These are phyloP conservation scores for Cyberlindnera subsufficiens DNA, from an alignment of 805 yeast species.

Conservation along the genomic window DNA sequence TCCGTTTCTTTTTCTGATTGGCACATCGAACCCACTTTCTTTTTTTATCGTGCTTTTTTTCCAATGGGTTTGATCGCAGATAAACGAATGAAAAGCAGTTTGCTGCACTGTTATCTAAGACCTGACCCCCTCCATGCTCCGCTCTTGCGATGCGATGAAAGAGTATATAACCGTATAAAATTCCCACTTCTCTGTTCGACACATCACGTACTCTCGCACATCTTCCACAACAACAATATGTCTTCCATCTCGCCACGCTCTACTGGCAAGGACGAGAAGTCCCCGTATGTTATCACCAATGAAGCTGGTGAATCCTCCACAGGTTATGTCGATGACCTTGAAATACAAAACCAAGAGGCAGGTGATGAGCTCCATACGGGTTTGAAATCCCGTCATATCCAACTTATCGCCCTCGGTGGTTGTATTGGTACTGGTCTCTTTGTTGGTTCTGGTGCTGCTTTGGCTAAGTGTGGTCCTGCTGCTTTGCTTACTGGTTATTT, in stretches of 20 bases:
- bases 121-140: no score
- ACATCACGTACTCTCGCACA: no score
- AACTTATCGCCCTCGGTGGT: constrained; percentile 81
- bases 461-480: constrained; percentile 70
- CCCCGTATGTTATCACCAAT: constrained; percentile 6
- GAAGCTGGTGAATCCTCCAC: constrained; percentile 20
- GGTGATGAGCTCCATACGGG: constrained; percentile 20
- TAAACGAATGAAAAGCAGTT: no score
- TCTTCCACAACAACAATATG: not conserved
- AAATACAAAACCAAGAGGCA: constrained; percentile 5
- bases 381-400: constrained; percentile 62
- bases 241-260: constrained; percentile 1
- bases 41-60: no score
- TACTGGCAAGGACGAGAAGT: constrained; percentile 15
- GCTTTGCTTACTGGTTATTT: constrained; percentile 56
- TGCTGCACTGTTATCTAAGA: no score
- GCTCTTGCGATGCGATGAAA: no score
- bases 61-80: no score
- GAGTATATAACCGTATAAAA: no score
- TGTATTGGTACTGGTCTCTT: constrained; percentile 82
- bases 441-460: constrained; percentile 63
- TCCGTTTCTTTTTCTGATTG: no score
- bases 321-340: constrained; percentile 22
- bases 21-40: no score
- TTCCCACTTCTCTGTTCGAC: no score